Conservation (phyloP, 2,329 filamentous ascomycete genomes). For the Ophiocordyceps polyrhachis-furcata region DNA sequence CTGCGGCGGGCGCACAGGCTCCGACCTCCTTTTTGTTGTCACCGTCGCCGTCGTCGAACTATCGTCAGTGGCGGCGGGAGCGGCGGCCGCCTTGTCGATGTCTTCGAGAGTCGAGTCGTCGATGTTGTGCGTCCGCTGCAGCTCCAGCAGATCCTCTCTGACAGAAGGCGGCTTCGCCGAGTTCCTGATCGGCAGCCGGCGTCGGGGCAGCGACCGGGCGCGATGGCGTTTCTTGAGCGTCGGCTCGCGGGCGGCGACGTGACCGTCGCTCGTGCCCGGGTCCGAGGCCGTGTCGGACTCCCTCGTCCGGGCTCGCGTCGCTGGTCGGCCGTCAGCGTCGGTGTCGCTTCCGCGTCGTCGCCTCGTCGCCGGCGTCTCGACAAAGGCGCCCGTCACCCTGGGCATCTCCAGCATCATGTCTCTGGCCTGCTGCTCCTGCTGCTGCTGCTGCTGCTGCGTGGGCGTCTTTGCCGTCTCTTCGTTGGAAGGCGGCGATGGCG, state of each 20-base stretch:
- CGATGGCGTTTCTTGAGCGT: conserved; percentile 11
- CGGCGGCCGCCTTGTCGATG: conserved; percentile 21
- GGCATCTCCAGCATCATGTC: conserved; percentile 19
- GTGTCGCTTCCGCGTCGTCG: conserved; percentile 6
- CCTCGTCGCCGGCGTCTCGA: conserved; percentile 34
- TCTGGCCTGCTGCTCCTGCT: not conserved
- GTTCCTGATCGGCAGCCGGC: conserved; percentile 29
- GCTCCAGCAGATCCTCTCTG: conserved; percentile 34
- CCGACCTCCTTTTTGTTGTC: no score
- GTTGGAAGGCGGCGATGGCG: conserved; percentile 21
- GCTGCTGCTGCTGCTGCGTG: not conserved
- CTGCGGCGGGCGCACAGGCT: no score
- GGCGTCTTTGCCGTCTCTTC: conserved; percentile 13
- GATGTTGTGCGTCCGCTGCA: conserved; percentile 32
- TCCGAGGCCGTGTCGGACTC: conserved; percentile 15
- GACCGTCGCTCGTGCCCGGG: conserved; percentile 9
- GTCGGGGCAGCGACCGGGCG: conserved; percentile 22
- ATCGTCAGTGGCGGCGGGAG: not conserved
- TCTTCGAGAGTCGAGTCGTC: conserved; percentile 43
- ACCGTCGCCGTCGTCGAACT: no score
- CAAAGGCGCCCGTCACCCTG: conserved; percentile 33
- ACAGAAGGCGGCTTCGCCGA: conserved; percentile 34
- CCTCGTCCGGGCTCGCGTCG: not conserved
- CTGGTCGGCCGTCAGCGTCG: not conserved
- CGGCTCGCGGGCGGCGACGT: conserved; percentile 5